Evolutionary conservation across 768 basidiomycete species (phyloP), one percentile per base, ranked within the genome.

Genomic region (Clitopilus passeckerianus): DNA sequence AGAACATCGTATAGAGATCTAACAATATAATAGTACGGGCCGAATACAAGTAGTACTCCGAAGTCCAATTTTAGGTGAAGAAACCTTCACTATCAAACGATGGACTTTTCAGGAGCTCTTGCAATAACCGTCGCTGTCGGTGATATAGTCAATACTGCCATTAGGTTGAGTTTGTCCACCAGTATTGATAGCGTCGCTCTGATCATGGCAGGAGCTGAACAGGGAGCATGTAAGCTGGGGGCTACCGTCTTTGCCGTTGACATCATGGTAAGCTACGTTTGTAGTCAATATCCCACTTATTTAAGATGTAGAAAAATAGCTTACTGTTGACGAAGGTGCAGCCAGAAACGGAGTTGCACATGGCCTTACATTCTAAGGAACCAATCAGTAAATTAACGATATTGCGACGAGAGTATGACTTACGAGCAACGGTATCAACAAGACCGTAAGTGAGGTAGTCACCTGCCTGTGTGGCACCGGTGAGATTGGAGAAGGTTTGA

Each of bases 221-320:
- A 80, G 67, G 14, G 78, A 70, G 65, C 79, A 80, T 9, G 77
- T 77, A 27, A 80, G 67, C 50, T 73, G 71, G 22, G 76, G 68
- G 71, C 77, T 79, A 60, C 77, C 77, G 56, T 71, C 76, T 70
- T 79, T 79, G 56, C 75, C 79, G 63, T 79, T 76, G 60, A 78
- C 76, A 61, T 80, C 79, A 63, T 78, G 72, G 61, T 79, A 80
- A 34, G 68, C 79, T 79, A 27, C 22, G 34, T 50, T 34, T 33
- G 57, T 30, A 6, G 46, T 34, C 30, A 53, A 34, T 56, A 54
- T 24, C 54, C 10, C n/a, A 56, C 52, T 16, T 34, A 56, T 24
- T 59, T n/a, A 12, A 41, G 35, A 20, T n/a, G n/a, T n/a, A n/a
- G n/a, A n/a, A 59, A 53, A 22, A 15, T 23, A 50, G 68, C 75